These are phyloP conservation scores for Penicillium cinerascens DNA, from an alignment of 495 filamentous ascomycete species.

Conservation along the genomic window DNA sequence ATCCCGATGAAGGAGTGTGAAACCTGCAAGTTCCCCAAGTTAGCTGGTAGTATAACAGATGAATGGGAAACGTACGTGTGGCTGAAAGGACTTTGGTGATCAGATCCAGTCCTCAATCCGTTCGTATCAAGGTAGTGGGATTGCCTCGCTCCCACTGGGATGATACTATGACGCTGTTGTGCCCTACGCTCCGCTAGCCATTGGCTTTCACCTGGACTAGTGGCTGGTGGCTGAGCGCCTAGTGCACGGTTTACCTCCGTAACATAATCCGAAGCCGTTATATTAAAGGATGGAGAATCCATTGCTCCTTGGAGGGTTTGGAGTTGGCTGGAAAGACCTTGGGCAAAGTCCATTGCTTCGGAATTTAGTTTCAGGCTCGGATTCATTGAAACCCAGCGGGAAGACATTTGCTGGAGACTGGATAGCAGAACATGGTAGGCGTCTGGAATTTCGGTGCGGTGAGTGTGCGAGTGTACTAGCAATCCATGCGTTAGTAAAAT, in stretches of 20 bases:
- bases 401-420: slow-evolving; percentile 1
- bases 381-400: slow-evolving; percentile 2
- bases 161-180: slow-evolving; percentile 4
- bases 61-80: not conserved
- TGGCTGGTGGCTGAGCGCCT: not conserved
- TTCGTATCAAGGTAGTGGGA: not conserved
- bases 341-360: not conserved
- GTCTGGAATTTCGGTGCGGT: not conserved
- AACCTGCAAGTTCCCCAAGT: not conserved
- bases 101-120: not conserved
- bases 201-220: not conserved
- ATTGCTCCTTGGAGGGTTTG: not conserved
- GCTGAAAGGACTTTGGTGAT: not conserved
- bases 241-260: not conserved
- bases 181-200: not conserved
- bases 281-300: not conserved
- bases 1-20: not conserved
- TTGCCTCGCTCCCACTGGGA: not conserved
- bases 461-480: slow-evolving; percentile 1
- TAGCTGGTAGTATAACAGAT: too few species aligned
- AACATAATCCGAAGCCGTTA: not conserved
- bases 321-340: not conserved
- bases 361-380: not conserved
- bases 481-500: too few species aligned
- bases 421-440: not conserved